A percentile compares a stretch with the other conserved stretches of the same genome.
Evolutionary conservation across 257 asterid species (phyloP).

Genomic region (Nicotiana attenuata): DNA sequence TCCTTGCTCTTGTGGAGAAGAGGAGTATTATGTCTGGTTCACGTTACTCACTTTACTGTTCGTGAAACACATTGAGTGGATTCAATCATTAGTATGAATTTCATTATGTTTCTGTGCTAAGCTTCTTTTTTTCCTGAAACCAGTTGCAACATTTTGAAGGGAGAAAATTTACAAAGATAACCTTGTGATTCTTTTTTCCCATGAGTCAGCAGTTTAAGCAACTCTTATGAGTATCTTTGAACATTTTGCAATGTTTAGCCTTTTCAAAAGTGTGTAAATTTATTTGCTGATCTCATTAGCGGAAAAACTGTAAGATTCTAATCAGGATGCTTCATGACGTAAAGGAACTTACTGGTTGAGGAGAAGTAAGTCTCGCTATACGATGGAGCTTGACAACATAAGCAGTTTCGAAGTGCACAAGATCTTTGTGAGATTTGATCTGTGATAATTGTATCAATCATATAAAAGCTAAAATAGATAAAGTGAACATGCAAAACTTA

Average conservation of each 20-base stretch:
- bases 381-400: slow-evolving; percentile 97
- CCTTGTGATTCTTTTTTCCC: neutral
- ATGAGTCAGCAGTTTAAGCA: neutral
- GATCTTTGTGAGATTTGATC: slow-evolving; percentile 94
- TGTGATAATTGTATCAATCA: slow-evolving; percentile 28
- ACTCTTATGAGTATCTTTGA: neutral
- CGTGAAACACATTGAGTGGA: neutral
- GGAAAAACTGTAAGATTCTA: neutral
- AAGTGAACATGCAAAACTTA: neutral
- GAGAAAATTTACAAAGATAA: neutral
- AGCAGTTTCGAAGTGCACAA: slow-evolving; percentile 93
- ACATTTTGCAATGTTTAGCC: neutral
- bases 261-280: neutral
- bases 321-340: slow-evolving; percentile 18
- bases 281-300: neutral
- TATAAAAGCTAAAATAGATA: neutral
- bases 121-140: neutral
- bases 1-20: neutral
- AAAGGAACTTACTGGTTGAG: slow-evolving; percentile 72
- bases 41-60: neutral
- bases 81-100: neutral
- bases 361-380: slow-evolving; percentile 77
- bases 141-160: slow-evolving; percentile 3
- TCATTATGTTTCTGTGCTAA: neutral
- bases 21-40: neutral